Base-by-base conservation (phyloP, 306 rosid species). In the Purshia tridentata region DNA sequence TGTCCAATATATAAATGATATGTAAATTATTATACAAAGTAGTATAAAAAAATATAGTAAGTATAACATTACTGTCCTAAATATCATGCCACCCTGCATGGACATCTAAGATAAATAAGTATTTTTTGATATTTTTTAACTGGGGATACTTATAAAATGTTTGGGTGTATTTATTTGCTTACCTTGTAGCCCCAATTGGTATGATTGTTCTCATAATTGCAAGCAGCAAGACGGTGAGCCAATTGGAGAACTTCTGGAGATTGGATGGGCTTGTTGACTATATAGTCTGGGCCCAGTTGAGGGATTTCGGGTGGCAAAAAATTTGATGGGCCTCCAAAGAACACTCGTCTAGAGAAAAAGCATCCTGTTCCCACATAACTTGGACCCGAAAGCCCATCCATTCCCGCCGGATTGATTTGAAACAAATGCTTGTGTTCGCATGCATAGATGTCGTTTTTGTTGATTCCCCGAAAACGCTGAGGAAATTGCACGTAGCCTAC, bases 131-230 rank as follows among this genome's bases (percentile, higher is more conserved):
- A 3, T 29, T 29, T 29, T 29, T 29, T 29, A 29, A 29, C 35
- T 29, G 35, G 35, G 35, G 1, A 29, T 29, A 29, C 35, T 29
- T 2, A 29, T 29, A 2, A 29, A 29, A 29, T 29, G 35, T 29
- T 29, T 29, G 35, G 35, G 35, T 29, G 35, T 29, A 29, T 29
- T 29, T 29, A 29, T 29, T 4, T 37, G 19, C 57, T 18, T 64
- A 86, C 89, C 87, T 86, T 50, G 13, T 5, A 64, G 6, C 87
- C 89, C 89, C 89, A 83, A 57, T 72, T 48, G 47, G 84, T 72
- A 5, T 29, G 2, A 29, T 12, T 20, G 6, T 61, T 69, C 69
- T 82, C 87, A 8, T 77, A 80, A 6, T 75, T 74, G 73, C 81
- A 83, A 22, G 58, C 56, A 0, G 85, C 80, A 46, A 83, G 84